Base-by-base conservation (phyloP, 169 alveolate species). In the Eimeria sp. region DNA sequence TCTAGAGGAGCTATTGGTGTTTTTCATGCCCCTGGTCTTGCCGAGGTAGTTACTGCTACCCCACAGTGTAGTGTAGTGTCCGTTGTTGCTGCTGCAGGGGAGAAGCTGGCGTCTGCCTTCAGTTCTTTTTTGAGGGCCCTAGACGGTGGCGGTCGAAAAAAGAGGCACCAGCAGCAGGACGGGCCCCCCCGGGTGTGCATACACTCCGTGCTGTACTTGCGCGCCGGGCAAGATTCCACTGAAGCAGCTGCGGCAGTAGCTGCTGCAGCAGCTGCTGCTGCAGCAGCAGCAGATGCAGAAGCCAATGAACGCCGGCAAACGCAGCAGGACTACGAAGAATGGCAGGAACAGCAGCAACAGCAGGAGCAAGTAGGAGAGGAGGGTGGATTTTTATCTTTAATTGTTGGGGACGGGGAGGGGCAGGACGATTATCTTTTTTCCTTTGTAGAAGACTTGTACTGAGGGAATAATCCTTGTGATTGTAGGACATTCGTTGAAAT, bases 231-330 rank as follows among this genome's bases (percentile, higher is more conserved):
- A 40, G 51, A 76, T 2, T 20, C 87, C 16, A 49, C 34, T 27
- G 87, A 76, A 13, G 61, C 65, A 22, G 61, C 61, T 43, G 87
- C 87, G 45, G 87, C 9, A 40, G 63, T 1, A 18, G 87, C 49
- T 43, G 87, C 87, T 43, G 61, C 87, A 76, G 87, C 87, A 43
- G 87, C 87, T 34, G 87, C 87, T 45, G 87, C 87, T 27, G 87
- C 87, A 4, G 87, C 61, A 43, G 87, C 87, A 40, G 87, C 87
- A 47, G 87, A 76, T 9, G 61, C 61, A 40, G 87, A 40, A 76
- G 82, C 82, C 49, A n/a, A 72, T 27, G 87, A 76, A 76, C 87
- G 61, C 57, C 20, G 61, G 30, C 87, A 49, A 40, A 76, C 14
- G 63, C 87, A 22, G 87, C 65, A 45, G 49, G 65, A 76, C 20